Conservation (phyloP, 106 monocot genomes). For the Narthecium ossifragum region DNA sequence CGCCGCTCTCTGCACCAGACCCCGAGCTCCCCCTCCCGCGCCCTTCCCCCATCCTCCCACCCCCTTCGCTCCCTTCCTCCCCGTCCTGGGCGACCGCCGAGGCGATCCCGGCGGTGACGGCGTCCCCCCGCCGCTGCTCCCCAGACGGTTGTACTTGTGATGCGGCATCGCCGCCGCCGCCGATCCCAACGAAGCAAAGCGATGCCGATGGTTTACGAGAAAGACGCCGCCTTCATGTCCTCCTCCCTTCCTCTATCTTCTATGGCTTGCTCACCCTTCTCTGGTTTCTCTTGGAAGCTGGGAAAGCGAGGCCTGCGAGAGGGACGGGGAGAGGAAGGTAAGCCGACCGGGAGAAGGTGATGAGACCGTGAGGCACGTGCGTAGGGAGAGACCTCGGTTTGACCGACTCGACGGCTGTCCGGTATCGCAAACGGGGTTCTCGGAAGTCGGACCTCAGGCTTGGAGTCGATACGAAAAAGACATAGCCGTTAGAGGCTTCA, state of each 20-base stretch:
- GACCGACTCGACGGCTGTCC: too few relatives aligned
- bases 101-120: constrained; percentile 66
- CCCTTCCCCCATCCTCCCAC: constrained; percentile 3
- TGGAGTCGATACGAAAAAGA: too few relatives aligned
- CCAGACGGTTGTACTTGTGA: constrained; percentile 47
- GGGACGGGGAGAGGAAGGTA: not conserved
- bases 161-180: constrained; percentile 16
- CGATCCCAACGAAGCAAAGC: not conserved
- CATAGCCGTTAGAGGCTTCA: too few relatives aligned
- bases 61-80: constrained; percentile 12
- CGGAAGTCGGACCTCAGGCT: too few relatives aligned
- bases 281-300: not conserved
- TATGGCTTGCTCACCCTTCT: not conserved
- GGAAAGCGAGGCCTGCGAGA: not conserved
- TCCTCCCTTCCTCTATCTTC: too few relatives aligned
- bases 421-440: too few relatives aligned
- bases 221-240: too few relatives aligned
- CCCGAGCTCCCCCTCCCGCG: constrained; percentile 9
- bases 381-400: not conserved
- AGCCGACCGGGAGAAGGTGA: not conserved
- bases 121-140: constrained; percentile 27
- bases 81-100: constrained; percentile 27
- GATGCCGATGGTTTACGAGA: too few relatives aligned
- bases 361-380: not conserved
- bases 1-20: constrained; percentile 36